Percentiles rank a stretch among this genome's conserved stretches.
Conservation (phyloP, 2,329 filamentous ascomycete genomes). For the Juglanconis sp. region DNA sequence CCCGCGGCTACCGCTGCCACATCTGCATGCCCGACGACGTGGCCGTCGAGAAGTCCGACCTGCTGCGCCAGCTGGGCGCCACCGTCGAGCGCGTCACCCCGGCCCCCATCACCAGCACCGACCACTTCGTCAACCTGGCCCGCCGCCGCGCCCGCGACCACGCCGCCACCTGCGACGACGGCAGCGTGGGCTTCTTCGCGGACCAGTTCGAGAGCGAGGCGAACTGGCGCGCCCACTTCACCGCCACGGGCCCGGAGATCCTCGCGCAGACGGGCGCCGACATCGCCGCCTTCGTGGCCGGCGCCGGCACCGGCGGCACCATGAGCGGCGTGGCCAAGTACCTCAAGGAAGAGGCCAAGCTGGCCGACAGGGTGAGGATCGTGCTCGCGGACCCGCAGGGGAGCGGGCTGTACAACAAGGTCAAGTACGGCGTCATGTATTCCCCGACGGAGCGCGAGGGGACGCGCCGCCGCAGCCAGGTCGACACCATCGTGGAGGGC, state of each 20-base stretch:
- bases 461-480: constrained; percentile 81
- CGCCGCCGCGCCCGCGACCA: constrained; percentile 73
- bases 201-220: constrained; percentile 93
- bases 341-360: constrained; percentile 65
- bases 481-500: constrained; percentile 94
- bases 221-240: constrained; percentile 83
- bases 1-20: constrained; percentile 84
- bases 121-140: constrained; percentile 93
- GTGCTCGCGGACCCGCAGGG: constrained; percentile 93
- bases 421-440: constrained; percentile 96
- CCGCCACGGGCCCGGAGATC: constrained; percentile 86
- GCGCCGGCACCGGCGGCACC: constrained; percentile 92
- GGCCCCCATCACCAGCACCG: constrained; percentile 87
- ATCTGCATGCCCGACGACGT: constrained; percentile 98
- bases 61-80: constrained; percentile 85
- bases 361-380: constrained; percentile 59
- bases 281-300: constrained; percentile 85
- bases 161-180: constrained; percentile 51
- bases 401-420: constrained; percentile 86
- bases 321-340: constrained; percentile 82
- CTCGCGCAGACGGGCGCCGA: constrained; percentile 69
- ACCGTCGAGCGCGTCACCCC: constrained; percentile 88
- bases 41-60: constrained; percentile 80
- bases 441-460: constrained; percentile 84
- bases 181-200: constrained; percentile 83